phyloP scores from a whole-genome alignment of 306 rosid species.

The Myrica gale region DNA sequence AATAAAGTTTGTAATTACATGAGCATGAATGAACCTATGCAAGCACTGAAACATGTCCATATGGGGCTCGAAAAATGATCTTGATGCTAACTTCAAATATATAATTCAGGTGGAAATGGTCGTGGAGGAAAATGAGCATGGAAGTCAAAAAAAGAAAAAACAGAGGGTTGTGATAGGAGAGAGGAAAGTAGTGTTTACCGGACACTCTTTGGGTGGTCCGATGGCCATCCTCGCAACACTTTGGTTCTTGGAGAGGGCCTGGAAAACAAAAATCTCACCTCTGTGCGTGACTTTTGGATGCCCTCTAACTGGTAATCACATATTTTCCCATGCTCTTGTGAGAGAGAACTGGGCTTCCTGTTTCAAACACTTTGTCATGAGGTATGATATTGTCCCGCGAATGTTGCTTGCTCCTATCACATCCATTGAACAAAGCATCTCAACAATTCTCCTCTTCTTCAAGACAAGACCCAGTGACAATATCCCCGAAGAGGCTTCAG shows the following conservation, averaged over 20 bases:
- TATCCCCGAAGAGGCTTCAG: neutral
- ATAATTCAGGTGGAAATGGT: constrained; percentile 16
- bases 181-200: constrained; percentile 61
- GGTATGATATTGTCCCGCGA: constrained; percentile 67
- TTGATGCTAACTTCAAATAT: neutral
- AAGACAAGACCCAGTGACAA: constrained; percentile 2
- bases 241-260: constrained; percentile 50
- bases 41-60: neutral
- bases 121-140: neutral
- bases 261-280: constrained; percentile 14
- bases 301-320: constrained; percentile 64
- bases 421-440: constrained; percentile 27
- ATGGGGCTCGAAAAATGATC: neutral
- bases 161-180: constrained; percentile 9
- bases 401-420: constrained; percentile 60
- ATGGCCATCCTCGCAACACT: constrained; percentile 63
- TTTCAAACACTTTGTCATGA: constrained; percentile 60
- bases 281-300: constrained; percentile 72
- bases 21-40: neutral
- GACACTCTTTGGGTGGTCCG: constrained; percentile 72
- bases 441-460: constrained; percentile 34
- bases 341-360: constrained; percentile 66
- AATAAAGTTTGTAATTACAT: no score
- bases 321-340: constrained; percentile 74
- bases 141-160: no score